Evolutionary conservation across 2,329 filamentous ascomycete genomes (phyloP).

Genomic region (Catunica adiposa): DNA sequence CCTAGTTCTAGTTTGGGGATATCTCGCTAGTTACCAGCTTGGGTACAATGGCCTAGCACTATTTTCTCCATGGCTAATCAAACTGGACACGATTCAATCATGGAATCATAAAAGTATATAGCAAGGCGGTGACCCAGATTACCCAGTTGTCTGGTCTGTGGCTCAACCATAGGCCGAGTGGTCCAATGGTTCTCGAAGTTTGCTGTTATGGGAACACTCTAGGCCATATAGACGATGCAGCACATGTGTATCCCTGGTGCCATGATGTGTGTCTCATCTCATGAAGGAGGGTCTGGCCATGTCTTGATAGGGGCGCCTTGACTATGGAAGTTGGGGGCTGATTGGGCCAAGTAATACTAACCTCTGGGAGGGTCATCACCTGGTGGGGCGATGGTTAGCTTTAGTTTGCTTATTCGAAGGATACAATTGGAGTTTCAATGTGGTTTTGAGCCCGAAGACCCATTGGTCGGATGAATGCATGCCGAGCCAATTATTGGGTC

Average conservation of each 20-base stretch:
- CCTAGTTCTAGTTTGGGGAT: no score
- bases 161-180: no score
- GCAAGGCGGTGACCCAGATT: not conserved
- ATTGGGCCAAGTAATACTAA: slow-evolving; percentile 22
- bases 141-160: not conserved
- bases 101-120: not conserved
- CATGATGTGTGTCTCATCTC: not conserved
- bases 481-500: not conserved
- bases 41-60: not conserved
- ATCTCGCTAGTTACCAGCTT: no score
- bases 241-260: not conserved
- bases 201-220: not conserved
- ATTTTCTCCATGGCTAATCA: not conserved
- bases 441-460: not conserved
- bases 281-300: not conserved
- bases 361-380: slow-evolving; percentile 88
- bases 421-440: not conserved
- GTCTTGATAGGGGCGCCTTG: not conserved
- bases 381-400: slow-evolving; percentile 22
- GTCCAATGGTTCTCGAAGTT: not conserved
- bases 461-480: not conserved
- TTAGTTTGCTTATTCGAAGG: not conserved
- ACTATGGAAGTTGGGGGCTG: not conserved
- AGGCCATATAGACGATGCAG: not conserved
- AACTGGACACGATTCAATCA: not conserved